phyloP scores from a whole-genome alignment of 2,329 filamentous ascomycete species.

The Emmonsia crescens region DNA sequence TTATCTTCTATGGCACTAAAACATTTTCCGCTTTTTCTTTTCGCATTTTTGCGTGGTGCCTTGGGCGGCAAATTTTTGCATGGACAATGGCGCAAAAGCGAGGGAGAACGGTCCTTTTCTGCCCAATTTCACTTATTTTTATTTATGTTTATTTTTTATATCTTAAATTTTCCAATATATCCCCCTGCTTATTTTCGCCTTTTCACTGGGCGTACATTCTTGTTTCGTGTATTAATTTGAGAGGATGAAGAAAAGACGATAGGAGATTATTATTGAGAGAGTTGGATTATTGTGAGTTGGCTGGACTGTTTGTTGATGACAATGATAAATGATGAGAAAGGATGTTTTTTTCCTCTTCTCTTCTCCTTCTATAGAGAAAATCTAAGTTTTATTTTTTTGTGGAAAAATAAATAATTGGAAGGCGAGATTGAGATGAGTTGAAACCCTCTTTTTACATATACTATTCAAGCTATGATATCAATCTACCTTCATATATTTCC shows the following conservation, averaged over 20 bases:
- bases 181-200: neutral
- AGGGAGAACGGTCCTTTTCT: neutral
- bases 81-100: neutral
- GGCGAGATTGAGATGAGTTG: no score
- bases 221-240: no score
- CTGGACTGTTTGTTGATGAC: neutral
- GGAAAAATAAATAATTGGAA: neutral
- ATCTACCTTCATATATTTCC: no score
- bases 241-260: no score
- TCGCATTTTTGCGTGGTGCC: neutral
- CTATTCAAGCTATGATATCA: no score
- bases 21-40: neutral
- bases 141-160: neutral
- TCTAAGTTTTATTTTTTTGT: neutral
- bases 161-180: neutral
- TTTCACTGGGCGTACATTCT: no score
- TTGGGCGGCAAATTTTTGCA: neutral
- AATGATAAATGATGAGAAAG: neutral
- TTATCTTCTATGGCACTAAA: neutral
- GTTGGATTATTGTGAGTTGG: neutral
- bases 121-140: no score
- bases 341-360: neutral
- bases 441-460: no score
- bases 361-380: neutral
- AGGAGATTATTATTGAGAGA: no score